Conservation (phyloP, 169 alveolate species). For the Cryptosporidium ryanae region DNA sequence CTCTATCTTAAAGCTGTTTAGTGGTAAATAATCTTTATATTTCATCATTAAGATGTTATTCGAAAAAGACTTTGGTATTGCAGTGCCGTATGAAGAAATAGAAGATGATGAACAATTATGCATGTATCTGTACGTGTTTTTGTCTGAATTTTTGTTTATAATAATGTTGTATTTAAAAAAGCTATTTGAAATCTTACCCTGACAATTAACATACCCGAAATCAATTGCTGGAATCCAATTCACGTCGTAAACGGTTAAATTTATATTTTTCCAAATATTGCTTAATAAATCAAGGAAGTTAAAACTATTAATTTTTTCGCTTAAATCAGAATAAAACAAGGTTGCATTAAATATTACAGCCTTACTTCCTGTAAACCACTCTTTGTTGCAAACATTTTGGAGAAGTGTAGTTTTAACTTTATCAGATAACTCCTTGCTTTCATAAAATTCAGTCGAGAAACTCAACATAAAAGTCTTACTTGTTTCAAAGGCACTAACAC, state of each 20-base stretch:
- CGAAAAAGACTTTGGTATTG: slow-evolving; percentile 59
- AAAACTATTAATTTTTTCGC: not conserved
- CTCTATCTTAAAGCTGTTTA: not conserved
- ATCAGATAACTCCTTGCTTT: not conserved
- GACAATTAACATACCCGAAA: not conserved
- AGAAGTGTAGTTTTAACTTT: not conserved
- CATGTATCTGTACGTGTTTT: not conserved
- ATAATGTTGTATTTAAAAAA: not conserved
- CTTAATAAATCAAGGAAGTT: not conserved
- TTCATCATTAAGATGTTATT: not conserved
- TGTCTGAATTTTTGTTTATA: not conserved
- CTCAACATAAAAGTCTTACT: not conserved
- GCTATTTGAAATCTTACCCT: not conserved
- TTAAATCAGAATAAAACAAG: not conserved
- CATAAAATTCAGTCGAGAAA: not conserved
- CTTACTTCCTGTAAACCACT: slow-evolving; percentile 44
- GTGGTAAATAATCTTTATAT: not conserved
- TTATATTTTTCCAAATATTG: slow-evolving; percentile 15
- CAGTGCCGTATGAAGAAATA: slow-evolving; percentile 50
- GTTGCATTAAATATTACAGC: slow-evolving; percentile 4
- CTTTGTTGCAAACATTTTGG: slow-evolving; percentile 2
- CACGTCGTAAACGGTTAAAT: not conserved
- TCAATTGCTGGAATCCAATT: slow-evolving; percentile 31
- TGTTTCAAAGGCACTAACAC: slow-evolving; percentile 1
- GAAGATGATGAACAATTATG: slow-evolving; percentile 16